phyloP scores from a whole-genome alignment of 768 basidiomycete species.

The Harrya chromipes region DNA sequence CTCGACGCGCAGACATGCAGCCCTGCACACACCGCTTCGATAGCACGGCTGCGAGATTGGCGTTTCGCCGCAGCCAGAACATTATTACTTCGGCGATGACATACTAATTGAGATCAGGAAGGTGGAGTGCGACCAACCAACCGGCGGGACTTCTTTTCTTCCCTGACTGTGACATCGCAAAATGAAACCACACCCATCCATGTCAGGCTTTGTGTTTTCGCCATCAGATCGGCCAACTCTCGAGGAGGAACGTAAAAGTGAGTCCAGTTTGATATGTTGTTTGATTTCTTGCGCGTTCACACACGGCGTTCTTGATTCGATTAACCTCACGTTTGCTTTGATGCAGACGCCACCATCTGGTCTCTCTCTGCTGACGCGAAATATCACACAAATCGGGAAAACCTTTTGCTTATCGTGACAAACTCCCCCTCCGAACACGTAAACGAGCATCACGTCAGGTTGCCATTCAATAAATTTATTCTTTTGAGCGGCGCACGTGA shows the following conservation, averaged over 20 bases:
- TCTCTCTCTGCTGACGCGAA: neutral
- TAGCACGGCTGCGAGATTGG: no score
- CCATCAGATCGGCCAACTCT: neutral
- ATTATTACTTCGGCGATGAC: no score
- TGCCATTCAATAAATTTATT: neutral
- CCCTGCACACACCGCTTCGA: no score
- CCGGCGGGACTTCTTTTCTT: conserved; percentile 16
- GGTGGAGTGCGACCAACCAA: neutral
- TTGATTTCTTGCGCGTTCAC: conserved; percentile 5
- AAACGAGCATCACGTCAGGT: conserved; percentile 5
- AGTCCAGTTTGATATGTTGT: neutral
- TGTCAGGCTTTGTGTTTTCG: neutral
- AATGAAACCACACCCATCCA: conserved; percentile 11
- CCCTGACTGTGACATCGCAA: conserved; percentile 15
- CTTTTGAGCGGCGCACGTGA: conserved; percentile 1
- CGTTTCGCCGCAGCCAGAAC: no score
- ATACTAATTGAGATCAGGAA: no score
- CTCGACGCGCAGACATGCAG: no score
- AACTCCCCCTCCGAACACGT: conserved; percentile 16
- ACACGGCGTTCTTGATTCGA: conserved; percentile 6
- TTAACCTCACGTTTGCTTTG: neutral
- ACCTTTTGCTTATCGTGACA: conserved; percentile 2
- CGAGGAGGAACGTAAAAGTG: conserved; percentile 20
- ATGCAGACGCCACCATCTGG: neutral
- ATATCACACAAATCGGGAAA: conserved; percentile 1